Evolutionary conservation across 306 rosid genomes (phyloP), one percentile per base, ranked within the genome.

Genomic region (Cicer chorassanicum): DNA sequence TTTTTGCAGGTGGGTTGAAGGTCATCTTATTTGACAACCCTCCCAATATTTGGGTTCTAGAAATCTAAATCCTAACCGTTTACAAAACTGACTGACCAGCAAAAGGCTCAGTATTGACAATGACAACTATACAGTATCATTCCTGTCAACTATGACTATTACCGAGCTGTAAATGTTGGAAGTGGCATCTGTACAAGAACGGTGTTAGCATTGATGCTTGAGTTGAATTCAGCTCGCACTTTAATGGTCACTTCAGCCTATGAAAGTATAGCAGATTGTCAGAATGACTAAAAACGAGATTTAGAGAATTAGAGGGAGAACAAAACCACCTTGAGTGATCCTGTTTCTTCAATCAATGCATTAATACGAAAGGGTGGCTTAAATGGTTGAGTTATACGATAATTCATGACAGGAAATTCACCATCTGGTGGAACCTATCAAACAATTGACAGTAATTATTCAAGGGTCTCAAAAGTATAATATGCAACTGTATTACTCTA

Each of bases 351-450:
- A 87, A 94, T 85, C 80, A 94, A 56, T 8, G 91, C 90, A 80
- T 84, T 94, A 71, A 92, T 81, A 41, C 88, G 87, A 78, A 94
- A 92, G 16, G 99, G 97, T 50, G 96, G 93, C 84, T 90, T 94
- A 82, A 88, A 94, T 76, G 85, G 82, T 86, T 89, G 96, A 61
- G 97, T 94, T 85, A 90, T 90, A 45, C 97, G 90, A 78, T 94
- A 92, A 60, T 92, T 94, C 99, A 94, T 94, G 82, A 94, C 92
- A 41, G 97, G 94, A 80, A 92, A 92, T 82, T 94, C 99, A 74
- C 95, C 97, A 85, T 90, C 95, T 7, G 96, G 84, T 24, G 99
- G 94, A 54, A 90, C 93, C 99, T 92, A 75, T 71, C 46, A 73
- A 79, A 56, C 63, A 83, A 49, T 53, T 3, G 64, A 13, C 16